phyloP scores from a whole-genome alignment of 2,329 filamentous ascomycete species.

The Ustulina deusta region DNA sequence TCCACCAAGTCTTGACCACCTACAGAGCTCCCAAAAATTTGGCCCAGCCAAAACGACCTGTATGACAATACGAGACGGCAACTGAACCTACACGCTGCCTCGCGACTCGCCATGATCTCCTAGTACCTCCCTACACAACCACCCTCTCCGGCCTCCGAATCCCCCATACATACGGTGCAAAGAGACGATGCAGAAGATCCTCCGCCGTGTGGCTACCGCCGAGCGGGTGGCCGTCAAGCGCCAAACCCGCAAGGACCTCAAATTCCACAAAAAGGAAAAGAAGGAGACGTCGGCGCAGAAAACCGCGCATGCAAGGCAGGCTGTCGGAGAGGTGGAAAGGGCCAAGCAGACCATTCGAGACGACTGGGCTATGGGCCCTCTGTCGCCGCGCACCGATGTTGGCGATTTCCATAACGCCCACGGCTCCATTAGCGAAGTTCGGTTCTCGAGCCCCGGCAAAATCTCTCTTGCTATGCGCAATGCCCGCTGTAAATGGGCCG shows the following conservation, averaged over 20 bases:
- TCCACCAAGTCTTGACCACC: constrained; percentile 9
- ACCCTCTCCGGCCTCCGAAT: constrained; percentile 3
- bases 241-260: constrained; percentile 47
- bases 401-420: constrained; percentile 68
- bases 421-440: constrained; percentile 64
- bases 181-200: constrained; percentile 51
- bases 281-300: constrained; percentile 37
- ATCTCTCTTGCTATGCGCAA: constrained; percentile 52
- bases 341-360: constrained; percentile 73
- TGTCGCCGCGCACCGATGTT: constrained; percentile 81
- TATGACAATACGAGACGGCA: constrained; percentile 7
- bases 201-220: constrained; percentile 53
- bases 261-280: constrained; percentile 44
- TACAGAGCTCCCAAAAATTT: constrained; percentile 39
- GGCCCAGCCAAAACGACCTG: constrained; percentile 22
- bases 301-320: constrained; percentile 48
- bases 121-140: constrained; percentile 7
- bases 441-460: constrained; percentile 42
- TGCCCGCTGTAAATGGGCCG: constrained; percentile 63
- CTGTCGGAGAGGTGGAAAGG: constrained; percentile 54
- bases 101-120: constrained; percentile 28
- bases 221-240: constrained; percentile 53
- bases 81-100: neutral
- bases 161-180: neutral
- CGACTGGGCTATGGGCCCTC: constrained; percentile 81